Evolutionary conservation across 768 basidiomycete species (phyloP).

Genomic region (Phylloporus arenicola): DNA sequence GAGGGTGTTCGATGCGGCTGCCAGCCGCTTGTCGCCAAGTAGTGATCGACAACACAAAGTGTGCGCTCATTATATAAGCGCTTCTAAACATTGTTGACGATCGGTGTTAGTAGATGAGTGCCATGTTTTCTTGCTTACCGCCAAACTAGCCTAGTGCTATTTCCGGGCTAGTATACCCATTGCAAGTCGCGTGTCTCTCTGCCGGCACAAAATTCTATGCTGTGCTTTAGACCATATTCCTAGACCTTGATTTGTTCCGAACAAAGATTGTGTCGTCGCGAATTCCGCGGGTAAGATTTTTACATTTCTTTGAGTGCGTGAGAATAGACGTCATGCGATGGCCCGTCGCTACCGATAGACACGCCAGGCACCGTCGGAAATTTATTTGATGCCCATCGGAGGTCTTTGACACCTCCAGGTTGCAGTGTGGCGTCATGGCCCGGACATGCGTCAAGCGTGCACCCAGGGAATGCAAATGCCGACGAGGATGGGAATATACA

Average conservation of each 20-base stretch:
- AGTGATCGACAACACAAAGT: neutral
- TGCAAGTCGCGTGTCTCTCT: neutral
- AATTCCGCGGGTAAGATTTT: neutral
- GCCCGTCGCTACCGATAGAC: neutral
- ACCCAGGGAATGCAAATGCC: slow-evolving; percentile 8
- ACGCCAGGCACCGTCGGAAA: neutral
- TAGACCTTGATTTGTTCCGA: neutral
- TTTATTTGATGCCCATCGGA: slow-evolving; percentile 1
- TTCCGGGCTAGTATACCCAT: neutral
- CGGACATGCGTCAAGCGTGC: slow-evolving; percentile 21
- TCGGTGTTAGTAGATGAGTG: too few species aligned
- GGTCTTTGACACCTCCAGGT: neutral
- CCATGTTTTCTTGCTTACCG: too few species aligned
- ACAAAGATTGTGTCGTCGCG: neutral
- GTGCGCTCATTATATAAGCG: neutral
- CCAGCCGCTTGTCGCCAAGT: neutral
- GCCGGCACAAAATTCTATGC: too few species aligned
- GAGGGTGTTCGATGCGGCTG: too few species aligned
- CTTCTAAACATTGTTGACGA: too few species aligned
- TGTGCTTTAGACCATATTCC: too few species aligned
- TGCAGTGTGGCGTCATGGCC: slow-evolving; percentile 11
- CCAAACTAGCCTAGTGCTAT: neutral
- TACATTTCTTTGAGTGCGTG: neutral
- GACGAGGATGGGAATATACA: slow-evolving; percentile 13
- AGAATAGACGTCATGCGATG: neutral